Conservation (phyloP, 257 asterid genomes). For the Agastache rugosa region DNA sequence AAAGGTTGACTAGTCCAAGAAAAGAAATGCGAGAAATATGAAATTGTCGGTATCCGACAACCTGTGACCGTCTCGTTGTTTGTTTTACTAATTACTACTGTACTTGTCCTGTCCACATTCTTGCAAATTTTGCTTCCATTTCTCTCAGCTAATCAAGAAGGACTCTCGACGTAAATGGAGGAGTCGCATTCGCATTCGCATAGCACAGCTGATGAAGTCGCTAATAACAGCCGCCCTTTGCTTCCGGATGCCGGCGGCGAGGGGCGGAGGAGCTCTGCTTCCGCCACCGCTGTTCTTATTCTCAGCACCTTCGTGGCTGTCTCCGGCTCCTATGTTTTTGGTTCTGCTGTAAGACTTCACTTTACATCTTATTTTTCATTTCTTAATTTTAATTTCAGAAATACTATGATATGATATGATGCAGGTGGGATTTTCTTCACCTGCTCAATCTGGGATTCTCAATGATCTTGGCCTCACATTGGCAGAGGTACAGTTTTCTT, state of each 20-base stretch:
- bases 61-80: too few relatives aligned
- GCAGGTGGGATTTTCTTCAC: constrained; percentile 89
- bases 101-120: too few relatives aligned
- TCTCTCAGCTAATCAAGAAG: too few relatives aligned
- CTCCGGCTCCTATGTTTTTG: constrained; percentile 84
- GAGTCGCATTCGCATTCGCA: too few relatives aligned
- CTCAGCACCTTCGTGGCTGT: constrained; percentile 80
- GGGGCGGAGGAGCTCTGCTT: constrained; percentile 40
- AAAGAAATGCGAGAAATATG: too few relatives aligned
- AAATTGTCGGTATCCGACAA: too few relatives aligned
- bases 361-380: neutral
- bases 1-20: too few relatives aligned
- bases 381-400: neutral
- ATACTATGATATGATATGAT: constrained; percentile 1
- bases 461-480: constrained; percentile 71
- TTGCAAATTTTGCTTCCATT: too few relatives aligned
- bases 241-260: constrained; percentile 34
- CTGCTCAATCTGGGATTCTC: constrained; percentile 81
- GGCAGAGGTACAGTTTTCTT: constrained; percentile 55
- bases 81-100: too few relatives aligned
- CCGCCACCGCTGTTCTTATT: constrained; percentile 60
- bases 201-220: constrained; percentile 18
- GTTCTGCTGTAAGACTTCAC: constrained; percentile 71
- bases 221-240: constrained; percentile 41
- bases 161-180: too few relatives aligned